Conservation (phyloP, 805 yeast genomes). For the Debaryomyces tyrocola region DNA sequence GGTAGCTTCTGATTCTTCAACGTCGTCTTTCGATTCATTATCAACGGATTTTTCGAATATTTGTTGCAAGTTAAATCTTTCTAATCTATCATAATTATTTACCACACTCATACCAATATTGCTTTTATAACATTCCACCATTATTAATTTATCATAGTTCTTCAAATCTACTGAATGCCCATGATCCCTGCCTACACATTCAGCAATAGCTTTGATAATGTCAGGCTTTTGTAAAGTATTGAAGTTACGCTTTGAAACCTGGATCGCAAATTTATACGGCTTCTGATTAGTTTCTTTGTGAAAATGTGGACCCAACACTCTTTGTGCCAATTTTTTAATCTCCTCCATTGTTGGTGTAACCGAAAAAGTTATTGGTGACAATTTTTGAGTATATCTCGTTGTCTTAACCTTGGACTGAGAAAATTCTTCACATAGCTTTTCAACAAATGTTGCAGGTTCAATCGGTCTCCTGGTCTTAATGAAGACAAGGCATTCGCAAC, state of each 20-base stretch:
- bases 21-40: not conserved
- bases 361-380: constrained; percentile 78
- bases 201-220: constrained; percentile 73
- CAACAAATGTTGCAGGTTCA: constrained; percentile 72
- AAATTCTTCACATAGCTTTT: constrained; percentile 61
- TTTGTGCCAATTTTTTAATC: constrained; percentile 55
- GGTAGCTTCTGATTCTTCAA: not conserved
- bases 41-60: constrained; percentile 51
- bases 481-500: constrained; percentile 83
- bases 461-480: constrained; percentile 79
- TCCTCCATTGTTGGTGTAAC: constrained; percentile 73
- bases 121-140: constrained; percentile 87
- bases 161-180: constrained; percentile 82
- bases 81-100: constrained; percentile 57
- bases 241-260: constrained; percentile 77
- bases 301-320: constrained; percentile 68
- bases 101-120: constrained; percentile 88
- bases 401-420: constrained; percentile 50
- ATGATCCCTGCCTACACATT: constrained; percentile 63
- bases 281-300: constrained; percentile 44
- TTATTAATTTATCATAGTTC: constrained; percentile 69
- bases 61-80: constrained; percentile 79
- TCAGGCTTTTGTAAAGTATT: constrained; percentile 67
- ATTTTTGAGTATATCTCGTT: constrained; percentile 72
- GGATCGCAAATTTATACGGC: constrained; percentile 69